phyloP scores from a whole-genome alignment of 2,329 filamentous ascomycete species.

The Whalleya microplaca region DNA sequence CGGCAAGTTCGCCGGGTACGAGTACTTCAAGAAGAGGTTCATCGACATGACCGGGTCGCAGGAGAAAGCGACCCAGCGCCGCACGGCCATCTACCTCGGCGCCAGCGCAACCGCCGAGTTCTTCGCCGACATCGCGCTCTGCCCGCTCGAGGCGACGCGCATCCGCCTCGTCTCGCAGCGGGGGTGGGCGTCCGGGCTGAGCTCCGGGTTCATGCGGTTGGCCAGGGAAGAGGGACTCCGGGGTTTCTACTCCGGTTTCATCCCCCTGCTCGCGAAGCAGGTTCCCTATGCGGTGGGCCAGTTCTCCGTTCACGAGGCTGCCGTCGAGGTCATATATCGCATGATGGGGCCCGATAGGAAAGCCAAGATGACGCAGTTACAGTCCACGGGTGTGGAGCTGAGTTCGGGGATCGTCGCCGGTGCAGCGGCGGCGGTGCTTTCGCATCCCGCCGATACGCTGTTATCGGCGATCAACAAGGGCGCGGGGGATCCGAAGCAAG shows the following conservation, averaged over 20 bases:
- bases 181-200: constrained; percentile 73
- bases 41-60: constrained; percentile 68
- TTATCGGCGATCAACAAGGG: constrained; percentile 61
- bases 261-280: constrained; percentile 85
- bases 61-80: constrained; percentile 47
- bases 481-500: constrained; percentile 51
- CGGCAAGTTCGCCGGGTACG: constrained; percentile 90
- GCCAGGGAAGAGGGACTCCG: constrained; percentile 74
- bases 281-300: constrained; percentile 93
- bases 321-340: constrained; percentile 75
- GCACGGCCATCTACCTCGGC: constrained; percentile 70
- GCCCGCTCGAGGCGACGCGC: constrained; percentile 84
- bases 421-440: constrained; percentile 85
- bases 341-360: constrained; percentile 69
- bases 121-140: constrained; percentile 80
- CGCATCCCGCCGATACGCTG: constrained; percentile 79
- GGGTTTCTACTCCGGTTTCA: constrained; percentile 91
- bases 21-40: constrained; percentile 90
- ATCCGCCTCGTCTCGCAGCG: constrained; percentile 81
- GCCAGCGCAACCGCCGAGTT: constrained; percentile 72
- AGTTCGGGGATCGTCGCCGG: constrained; percentile 85
- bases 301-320: constrained; percentile 92
- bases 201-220: constrained; percentile 75
- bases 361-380: constrained; percentile 67
- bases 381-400: constrained; percentile 83